Conservation (phyloP, 2,329 filamentous ascomycete species). For the Aspergillus tubingensis region DNA sequence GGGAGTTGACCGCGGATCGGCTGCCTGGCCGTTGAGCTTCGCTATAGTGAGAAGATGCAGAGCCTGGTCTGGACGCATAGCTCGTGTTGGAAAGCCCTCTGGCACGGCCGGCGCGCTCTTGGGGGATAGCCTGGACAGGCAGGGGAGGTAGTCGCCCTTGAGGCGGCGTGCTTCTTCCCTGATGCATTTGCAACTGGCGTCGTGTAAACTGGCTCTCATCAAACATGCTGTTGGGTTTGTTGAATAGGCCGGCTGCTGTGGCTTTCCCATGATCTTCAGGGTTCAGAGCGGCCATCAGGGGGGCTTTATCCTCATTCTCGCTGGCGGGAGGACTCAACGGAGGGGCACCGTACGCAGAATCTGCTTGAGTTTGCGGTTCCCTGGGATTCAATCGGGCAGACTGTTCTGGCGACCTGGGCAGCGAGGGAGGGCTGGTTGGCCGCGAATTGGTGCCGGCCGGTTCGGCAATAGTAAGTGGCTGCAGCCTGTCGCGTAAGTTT, state of each 20-base stretch:
- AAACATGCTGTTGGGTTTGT: constrained; percentile 73
- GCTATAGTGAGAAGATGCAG: constrained; percentile 42
- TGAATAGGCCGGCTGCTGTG: constrained; percentile 71
- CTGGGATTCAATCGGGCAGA: constrained; percentile 26
- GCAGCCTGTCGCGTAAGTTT: constrained; percentile 60
- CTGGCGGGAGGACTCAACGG: constrained; percentile 70
- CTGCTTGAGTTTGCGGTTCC: constrained; percentile 4
- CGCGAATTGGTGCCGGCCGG: constrained; percentile 20
- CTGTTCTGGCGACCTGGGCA: constrained; percentile 40
- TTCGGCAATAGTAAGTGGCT: constrained; percentile 36
- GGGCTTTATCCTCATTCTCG: constrained; percentile 67
- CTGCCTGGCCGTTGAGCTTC: constrained; percentile 30
- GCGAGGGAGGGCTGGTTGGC: constrained; percentile 47
- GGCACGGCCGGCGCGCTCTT: constrained; percentile 28
- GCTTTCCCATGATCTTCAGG: constrained; percentile 79
- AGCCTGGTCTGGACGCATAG: constrained; percentile 40
- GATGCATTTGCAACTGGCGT: constrained; percentile 77
- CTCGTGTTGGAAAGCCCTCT: constrained; percentile 42
- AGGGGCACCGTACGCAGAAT: constrained; percentile 45
- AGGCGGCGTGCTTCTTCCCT: constrained; percentile 66
- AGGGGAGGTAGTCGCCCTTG: constrained; percentile 33
- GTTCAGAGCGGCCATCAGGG: constrained; percentile 65
- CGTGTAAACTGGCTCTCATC: constrained; percentile 85
- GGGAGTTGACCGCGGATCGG: constrained; percentile 29
- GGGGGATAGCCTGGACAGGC: constrained; percentile 22